Evolutionary conservation across 768 basidiomycete genomes (phyloP).

Genomic region (Termitomyces sp.): DNA sequence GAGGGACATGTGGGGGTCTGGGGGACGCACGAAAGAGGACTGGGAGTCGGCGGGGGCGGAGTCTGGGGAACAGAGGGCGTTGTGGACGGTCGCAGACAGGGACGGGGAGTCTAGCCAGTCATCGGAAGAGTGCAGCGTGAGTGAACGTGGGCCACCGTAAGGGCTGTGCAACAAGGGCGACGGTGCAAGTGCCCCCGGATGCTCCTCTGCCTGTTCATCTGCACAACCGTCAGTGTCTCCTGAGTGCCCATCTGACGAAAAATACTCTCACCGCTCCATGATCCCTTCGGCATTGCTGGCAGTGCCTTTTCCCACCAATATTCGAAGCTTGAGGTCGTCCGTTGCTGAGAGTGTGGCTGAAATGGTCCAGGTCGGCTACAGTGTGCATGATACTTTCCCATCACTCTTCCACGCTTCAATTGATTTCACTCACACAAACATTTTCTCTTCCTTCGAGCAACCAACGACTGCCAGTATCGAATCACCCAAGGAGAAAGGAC

Average conservation of each 20-base stretch:
- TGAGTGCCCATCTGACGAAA: conserved; percentile 14
- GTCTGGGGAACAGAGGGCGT: background rate
- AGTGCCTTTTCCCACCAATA: conserved; percentile 29
- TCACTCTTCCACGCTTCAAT: conserved; percentile 14
- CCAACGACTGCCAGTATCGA: background rate
- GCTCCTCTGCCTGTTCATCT: conserved; percentile 20
- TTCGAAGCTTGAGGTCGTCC: conserved; percentile 13
- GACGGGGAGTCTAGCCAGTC: conserved; percentile 18
- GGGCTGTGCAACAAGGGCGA: conserved; percentile 26
- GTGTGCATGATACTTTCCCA: conserved; percentile 10
- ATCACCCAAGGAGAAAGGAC: background rate
- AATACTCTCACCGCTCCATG: conserved; percentile 3
- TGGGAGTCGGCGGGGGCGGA: conserved; percentile 21
- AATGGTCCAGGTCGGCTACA: conserved; percentile 9
- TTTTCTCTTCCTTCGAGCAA: background rate
- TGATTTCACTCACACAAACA: conserved; percentile 10
- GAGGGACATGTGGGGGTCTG: conserved; percentile 35
- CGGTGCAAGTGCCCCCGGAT: conserved; percentile 24
- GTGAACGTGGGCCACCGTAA: conserved; percentile 31
- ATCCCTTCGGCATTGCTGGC: conserved; percentile 25
- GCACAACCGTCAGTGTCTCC: conserved; percentile 8
- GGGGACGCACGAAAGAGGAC: conserved; percentile 33
- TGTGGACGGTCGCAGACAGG: conserved; percentile 1
- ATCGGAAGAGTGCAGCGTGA: conserved; percentile 26
- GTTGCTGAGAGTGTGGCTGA: conserved; percentile 7